Evolutionary conservation across 116 monocot species (phyloP).

Genomic region (Cymodocea nodosa): DNA sequence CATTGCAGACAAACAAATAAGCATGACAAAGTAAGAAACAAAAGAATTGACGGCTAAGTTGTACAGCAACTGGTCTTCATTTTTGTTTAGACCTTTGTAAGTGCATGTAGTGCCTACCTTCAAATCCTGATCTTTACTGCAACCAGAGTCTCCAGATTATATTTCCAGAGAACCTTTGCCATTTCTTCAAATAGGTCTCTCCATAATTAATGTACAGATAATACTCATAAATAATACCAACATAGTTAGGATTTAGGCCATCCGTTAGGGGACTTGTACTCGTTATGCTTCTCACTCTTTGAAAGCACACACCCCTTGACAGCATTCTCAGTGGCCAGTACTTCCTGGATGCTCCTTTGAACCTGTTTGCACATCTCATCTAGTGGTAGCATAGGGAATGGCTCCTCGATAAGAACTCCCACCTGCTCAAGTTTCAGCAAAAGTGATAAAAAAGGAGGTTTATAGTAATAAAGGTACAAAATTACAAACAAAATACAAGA

Average conservation of each 20-base stretch:
- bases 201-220: not conserved
- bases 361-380: slow-evolving; percentile 60
- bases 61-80: too few relatives aligned
- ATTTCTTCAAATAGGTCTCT: not conserved
- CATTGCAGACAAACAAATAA: too few relatives aligned
- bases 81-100: too few relatives aligned
- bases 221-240: not conserved
- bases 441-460: not conserved
- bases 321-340: slow-evolving; percentile 30
- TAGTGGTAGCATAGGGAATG: slow-evolving; percentile 85
- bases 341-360: slow-evolving; percentile 43
- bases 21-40: too few relatives aligned
- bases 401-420: slow-evolving; percentile 93
- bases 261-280: slow-evolving; percentile 33
- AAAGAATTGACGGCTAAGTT: too few relatives aligned
- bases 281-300: slow-evolving; percentile 23
- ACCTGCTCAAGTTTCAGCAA: slow-evolving; percentile 33
- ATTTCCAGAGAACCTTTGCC: not conserved
- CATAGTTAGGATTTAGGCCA: slow-evolving; percentile 15
- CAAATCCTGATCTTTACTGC: too few relatives aligned
- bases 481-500: too few relatives aligned
- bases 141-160: not conserved
- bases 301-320: slow-evolving; percentile 29
- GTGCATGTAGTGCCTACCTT: too few relatives aligned
- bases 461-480: too few relatives aligned